Evolutionary conservation across 2,329 filamentous ascomycete genomes (phyloP).

Genomic region (Didymella exigua): DNA sequence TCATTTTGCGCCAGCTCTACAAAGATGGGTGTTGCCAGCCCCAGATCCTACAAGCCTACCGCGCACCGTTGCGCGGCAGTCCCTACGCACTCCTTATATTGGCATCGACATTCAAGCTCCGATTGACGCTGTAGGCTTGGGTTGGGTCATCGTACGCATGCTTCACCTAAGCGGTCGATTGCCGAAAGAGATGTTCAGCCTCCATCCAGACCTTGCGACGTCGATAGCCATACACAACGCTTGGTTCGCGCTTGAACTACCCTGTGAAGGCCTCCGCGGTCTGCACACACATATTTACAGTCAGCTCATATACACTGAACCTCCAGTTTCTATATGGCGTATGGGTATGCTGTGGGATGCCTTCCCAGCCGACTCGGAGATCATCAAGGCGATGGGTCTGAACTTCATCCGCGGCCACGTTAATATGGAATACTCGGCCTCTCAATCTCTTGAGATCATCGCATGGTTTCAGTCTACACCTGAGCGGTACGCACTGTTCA

Average conservation of each 20-base stretch:
- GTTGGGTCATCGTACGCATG: conserved; percentile 29
- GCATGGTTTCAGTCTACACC: background rate
- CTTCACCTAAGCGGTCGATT: conserved; percentile 20
- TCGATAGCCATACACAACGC: conserved; percentile 26
- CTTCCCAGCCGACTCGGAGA: conserved; percentile 17
- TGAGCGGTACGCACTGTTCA: conserved; percentile 2
- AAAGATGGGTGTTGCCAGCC: conserved; percentile 24
- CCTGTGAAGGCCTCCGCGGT: conserved; percentile 16
- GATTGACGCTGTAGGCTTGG: conserved; percentile 19
- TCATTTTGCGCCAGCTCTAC: conserved; percentile 29
- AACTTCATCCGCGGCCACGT: conserved; percentile 24
- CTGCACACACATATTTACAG: conserved; percentile 24
- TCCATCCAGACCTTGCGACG: conserved; percentile 10
- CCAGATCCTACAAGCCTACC: conserved; percentile 8
- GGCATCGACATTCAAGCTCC: conserved; percentile 31
- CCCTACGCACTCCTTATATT: conserved; percentile 17
- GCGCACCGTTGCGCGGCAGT: background rate
- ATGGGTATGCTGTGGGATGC: conserved; percentile 25
- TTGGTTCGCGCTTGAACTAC: conserved; percentile 30
- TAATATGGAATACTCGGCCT: conserved; percentile 8
- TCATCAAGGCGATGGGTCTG: conserved; percentile 21
- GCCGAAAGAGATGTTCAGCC: conserved; percentile 6
- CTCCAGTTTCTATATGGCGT: conserved; percentile 14
- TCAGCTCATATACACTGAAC: conserved; percentile 17
- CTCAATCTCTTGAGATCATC: background rate